phyloP scores from a whole-genome alignment of 768 basidiomycete genomes.

The Auriscalpium vulgare region DNA sequence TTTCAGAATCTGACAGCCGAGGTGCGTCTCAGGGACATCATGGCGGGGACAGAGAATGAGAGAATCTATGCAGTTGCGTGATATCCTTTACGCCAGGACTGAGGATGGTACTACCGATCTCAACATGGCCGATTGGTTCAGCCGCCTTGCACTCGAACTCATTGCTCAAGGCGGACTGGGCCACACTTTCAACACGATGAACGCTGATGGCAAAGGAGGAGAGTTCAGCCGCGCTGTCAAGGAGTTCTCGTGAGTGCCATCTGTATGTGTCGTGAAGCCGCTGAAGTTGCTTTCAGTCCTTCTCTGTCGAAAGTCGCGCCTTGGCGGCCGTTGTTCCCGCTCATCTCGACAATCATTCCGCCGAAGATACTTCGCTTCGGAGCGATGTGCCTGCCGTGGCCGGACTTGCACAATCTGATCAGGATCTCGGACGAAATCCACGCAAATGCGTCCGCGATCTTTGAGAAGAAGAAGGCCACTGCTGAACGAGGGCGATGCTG shows the following conservation, averaged over 20 bases:
- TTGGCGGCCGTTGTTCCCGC: not conserved
- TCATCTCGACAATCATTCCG: not conserved
- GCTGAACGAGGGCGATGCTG: conserved; percentile 14
- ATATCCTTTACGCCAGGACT: not conserved
- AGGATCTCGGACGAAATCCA: not conserved
- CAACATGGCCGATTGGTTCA: not conserved
- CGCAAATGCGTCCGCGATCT: not conserved
- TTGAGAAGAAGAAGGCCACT: not conserved
- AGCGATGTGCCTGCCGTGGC: not conserved
- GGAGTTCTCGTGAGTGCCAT: not conserved
- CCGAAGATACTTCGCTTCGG: not conserved
- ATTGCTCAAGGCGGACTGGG: not conserved
- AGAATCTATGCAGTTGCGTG: not conserved
- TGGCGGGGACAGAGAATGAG: not conserved
- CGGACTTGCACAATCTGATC: not conserved
- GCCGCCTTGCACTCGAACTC: not conserved
- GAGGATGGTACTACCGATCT: not conserved
- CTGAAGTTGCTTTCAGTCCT: not conserved
- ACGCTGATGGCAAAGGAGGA: not conserved
- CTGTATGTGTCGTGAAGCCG: not conserved
- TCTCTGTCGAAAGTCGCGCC: not conserved
- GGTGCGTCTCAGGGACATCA: not conserved
- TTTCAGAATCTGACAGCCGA: not conserved
- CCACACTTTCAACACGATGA: not conserved
- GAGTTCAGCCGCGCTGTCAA: not conserved